Conservation (phyloP, 805 yeast species). For the Candida adriatica region DNA sequence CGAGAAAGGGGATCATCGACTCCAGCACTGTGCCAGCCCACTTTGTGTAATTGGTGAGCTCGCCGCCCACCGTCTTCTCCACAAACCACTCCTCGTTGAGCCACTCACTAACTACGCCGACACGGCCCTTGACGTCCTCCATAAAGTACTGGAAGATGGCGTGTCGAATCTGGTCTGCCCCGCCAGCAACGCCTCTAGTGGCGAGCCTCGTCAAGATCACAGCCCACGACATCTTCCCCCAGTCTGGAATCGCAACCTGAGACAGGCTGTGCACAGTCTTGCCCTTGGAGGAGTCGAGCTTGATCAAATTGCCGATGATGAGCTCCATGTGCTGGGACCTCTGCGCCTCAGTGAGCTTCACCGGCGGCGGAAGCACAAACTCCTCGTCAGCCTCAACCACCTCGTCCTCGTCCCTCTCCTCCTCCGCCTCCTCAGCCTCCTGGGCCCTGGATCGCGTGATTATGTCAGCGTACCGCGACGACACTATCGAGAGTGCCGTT, state of each 20-base stretch:
- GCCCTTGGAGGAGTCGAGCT: constrained; percentile 31
- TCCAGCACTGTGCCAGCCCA: constrained; percentile 75
- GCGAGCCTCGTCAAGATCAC: constrained; percentile 68
- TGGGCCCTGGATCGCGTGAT: constrained; percentile 20
- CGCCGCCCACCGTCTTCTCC: constrained; percentile 31
- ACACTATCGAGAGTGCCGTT: constrained; percentile 62
- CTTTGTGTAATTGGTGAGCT: constrained; percentile 48
- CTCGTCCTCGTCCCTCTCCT: constrained; percentile 25
- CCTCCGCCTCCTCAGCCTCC: constrained; percentile 13
- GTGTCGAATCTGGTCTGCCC: constrained; percentile 56
- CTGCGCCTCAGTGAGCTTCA: constrained; percentile 41
- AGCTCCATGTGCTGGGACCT: constrained; percentile 51
- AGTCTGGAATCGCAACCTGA: constrained; percentile 34
- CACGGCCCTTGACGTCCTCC: constrained; percentile 61
- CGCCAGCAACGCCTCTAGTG: constrained; percentile 60
- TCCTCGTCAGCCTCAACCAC: constrained; percentile 35
- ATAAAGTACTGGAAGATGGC: constrained; percentile 68
- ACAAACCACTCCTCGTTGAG: constrained; percentile 90
- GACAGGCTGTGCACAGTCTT: constrained; percentile 16
- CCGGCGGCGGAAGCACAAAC: constrained; percentile 54
- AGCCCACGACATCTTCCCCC: constrained; percentile 73
- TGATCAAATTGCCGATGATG: constrained; percentile 54
- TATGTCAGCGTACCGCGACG: constrained; percentile 51
- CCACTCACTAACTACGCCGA: constrained; percentile 85
- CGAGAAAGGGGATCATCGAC: constrained; percentile 76